phyloP scores from a whole-genome alignment of 1,139 yeast species.

The Geotrichum cucujoidarum region DNA sequence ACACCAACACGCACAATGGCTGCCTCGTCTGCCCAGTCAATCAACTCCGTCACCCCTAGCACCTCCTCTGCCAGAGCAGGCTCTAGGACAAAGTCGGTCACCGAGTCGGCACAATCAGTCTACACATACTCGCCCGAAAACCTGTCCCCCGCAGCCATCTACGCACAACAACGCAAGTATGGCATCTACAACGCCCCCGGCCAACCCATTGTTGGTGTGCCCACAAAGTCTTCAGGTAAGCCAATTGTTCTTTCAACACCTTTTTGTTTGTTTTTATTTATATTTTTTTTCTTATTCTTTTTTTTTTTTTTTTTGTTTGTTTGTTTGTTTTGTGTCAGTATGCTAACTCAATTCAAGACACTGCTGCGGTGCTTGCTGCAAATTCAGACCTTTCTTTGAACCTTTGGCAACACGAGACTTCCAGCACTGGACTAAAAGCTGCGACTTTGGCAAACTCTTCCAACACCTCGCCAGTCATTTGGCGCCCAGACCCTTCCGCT shows the following conservation, averaged over 20 bases:
- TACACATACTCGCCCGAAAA: conserved; percentile 18
- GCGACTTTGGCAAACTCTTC: conserved; percentile 36
- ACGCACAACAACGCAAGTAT: conserved; percentile 69
- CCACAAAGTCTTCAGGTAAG: conserved; percentile 30
- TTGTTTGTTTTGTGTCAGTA: background rate
- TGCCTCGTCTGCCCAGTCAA: conserved; percentile 16
- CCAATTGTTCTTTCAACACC: background rate
- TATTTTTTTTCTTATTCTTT: background rate
- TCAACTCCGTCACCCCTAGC: conserved; percentile 5
- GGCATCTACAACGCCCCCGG: conserved; percentile 74
- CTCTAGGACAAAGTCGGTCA: conserved; percentile 15
- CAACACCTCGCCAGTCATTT: conserved; percentile 31
- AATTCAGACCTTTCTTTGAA: conserved; percentile 34
- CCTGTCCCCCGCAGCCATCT: conserved; percentile 46
- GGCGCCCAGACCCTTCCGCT: conserved; percentile 33
- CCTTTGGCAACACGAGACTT: conserved; percentile 37
- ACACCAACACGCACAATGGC: conserved; percentile 6
- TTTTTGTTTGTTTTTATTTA: background rate
- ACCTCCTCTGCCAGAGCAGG: conserved; percentile 7
- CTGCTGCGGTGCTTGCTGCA: conserved; percentile 39
- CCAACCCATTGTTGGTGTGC: conserved; percentile 63
- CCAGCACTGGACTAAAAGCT: conserved; percentile 37
- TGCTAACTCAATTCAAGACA: conserved; percentile 21
- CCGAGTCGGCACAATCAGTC: conserved; percentile 12
- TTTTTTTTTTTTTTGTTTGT: too few relatives aligned